Percentiles rank a stretch among this genome's conserved stretches.
Conservation (phyloP, 176 grass and related monocot genomes). For the Poa annua region DNA sequence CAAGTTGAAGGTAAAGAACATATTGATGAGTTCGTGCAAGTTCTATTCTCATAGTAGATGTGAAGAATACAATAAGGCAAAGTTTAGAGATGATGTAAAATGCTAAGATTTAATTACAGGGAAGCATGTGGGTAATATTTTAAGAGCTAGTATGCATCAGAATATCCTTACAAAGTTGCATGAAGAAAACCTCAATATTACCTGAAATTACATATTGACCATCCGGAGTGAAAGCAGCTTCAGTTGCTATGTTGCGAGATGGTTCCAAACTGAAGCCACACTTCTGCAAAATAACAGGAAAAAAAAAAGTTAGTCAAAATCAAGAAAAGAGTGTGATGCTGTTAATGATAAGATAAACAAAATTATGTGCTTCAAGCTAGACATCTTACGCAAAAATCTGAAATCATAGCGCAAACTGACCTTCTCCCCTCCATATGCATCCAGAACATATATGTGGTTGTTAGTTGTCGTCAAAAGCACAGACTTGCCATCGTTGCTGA, state of each 20-base stretch:
- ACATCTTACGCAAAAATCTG: constrained; percentile 10
- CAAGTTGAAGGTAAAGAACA: constrained; percentile 28
- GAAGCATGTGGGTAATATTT: neutral
- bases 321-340: neutral
- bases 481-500: constrained; percentile 97
- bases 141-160: constrained; percentile 13
- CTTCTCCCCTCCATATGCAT: constrained; percentile 98
- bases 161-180: constrained; percentile 22
- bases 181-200: constrained; percentile 27
- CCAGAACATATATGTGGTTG: constrained; percentile 97
- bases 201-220: constrained; percentile 95
- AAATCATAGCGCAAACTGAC: constrained; percentile 34
- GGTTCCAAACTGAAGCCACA: constrained; percentile 97
- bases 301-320: constrained; percentile 28
- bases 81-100: neutral
- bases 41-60: neutral
- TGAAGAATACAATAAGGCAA: neutral
- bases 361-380: constrained; percentile 18
- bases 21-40: neutral
- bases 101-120: neutral
- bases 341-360: constrained; percentile 10
- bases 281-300: constrained; percentile 53
- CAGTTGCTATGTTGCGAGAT: constrained; percentile 81
- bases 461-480: constrained; percentile 98
- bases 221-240: constrained; percentile 97